Percentiles rank a stretch among this genome's conserved stretches.
Conservation (phyloP, 208 protist genomes). For the Strigomonas galati region DNA sequence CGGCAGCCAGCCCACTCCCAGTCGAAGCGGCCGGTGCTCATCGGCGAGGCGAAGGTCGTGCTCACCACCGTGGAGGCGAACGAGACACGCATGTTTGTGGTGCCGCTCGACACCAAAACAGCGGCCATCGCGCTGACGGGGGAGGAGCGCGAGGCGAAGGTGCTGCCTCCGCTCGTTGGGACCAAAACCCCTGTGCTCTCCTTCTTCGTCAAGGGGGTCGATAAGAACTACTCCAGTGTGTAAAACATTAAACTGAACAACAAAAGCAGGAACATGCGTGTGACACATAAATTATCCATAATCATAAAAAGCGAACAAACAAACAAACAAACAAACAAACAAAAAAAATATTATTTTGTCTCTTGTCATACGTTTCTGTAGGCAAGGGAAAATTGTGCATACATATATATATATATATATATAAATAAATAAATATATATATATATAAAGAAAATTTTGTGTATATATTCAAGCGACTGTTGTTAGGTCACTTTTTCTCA, state of each 20-base stretch:
- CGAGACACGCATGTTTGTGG: conserved; percentile 8
- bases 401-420: not conserved
- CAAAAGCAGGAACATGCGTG: not conserved
- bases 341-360: not conserved
- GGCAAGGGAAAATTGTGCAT: no score
- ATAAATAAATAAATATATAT: not conserved
- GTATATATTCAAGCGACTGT: not conserved
- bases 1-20: conserved; percentile 3
- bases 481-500: not conserved
- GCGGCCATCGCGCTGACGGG: conserved; percentile 5
- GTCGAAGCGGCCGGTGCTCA: not conserved
- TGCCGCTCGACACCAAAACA: not conserved
- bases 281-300: not conserved
- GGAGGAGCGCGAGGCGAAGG: not conserved
- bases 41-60: conserved; percentile 10
- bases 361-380: not conserved
- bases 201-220: conserved; percentile 28
- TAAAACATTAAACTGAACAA: not conserved
- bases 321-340: no score
- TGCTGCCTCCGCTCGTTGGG: conserved; percentile 1
- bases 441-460: not conserved
- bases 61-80: not conserved
- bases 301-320: not conserved
- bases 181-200: conserved; percentile 28
- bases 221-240: not conserved